Conservation (phyloP, 2,329 filamentous ascomycete genomes). For the Colletotrichum sojae region DNA sequence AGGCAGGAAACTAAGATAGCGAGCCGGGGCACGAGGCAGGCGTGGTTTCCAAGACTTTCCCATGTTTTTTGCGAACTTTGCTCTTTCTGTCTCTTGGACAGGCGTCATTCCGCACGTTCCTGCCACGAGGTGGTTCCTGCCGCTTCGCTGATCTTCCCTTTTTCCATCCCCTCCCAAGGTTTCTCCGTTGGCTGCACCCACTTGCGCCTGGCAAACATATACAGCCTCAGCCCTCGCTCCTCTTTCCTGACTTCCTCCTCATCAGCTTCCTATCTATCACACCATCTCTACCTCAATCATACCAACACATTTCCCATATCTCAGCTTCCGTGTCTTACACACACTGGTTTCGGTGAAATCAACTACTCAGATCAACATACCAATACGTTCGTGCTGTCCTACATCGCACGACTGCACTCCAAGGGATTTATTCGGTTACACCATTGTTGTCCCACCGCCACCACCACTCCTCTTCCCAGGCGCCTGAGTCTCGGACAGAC, state of each 20-base stretch:
- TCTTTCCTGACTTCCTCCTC: neutral
- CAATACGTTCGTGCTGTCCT: neutral
- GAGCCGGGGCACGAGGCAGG: slow-evolving; percentile 14
- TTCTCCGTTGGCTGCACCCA: neutral
- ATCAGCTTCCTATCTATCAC: neutral
- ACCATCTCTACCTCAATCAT: slow-evolving; percentile 6
- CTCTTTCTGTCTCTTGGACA: neutral
- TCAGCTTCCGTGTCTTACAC: neutral
- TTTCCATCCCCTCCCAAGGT: neutral
- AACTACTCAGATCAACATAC: neutral
- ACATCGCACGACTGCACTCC: neutral
- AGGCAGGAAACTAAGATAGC: neutral
- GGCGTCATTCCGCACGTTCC: slow-evolving; percentile 27
- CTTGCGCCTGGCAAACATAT: neutral
- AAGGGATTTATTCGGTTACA: neutral
- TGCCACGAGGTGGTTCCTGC: slow-evolving; percentile 32
- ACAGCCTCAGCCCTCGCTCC: neutral
- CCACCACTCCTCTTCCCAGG: too few species aligned
- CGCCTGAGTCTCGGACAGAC: slow-evolving; percentile 11
- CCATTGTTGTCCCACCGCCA: neutral
- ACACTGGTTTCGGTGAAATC: neutral
- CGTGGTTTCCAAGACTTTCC: slow-evolving; percentile 16
- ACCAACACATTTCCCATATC: neutral
- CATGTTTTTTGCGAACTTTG: slow-evolving; percentile 6
- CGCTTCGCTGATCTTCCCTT: slow-evolving; percentile 17